Base-by-base conservation (phyloP, 179 eudicot species). In the Spinacia oleracea region DNA sequence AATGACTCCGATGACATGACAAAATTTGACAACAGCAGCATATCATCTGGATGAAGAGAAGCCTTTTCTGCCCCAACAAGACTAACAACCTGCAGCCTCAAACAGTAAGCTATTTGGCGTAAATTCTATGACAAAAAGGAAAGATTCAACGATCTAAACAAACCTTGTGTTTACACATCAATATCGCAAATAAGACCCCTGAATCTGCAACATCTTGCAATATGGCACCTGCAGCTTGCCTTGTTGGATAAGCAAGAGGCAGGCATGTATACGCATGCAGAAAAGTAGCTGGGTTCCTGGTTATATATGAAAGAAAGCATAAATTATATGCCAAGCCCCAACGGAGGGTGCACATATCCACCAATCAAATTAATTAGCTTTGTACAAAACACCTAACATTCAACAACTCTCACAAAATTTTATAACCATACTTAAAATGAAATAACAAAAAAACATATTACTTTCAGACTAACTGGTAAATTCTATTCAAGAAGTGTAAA, bases 181-280 rank as follows among this genome's bases (percentile, higher is more conserved):
- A 87, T 77, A 96, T 89, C 58, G 99, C 98, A 86, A 96, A 96
- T 45, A 96, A 86, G 77, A 96, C 98, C 74, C 99, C 99, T n/a
- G 99, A 93, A 84, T 92, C 99, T 79, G 97, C 91, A 79, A 91
- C 91, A 81, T 96, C 99, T 82, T 96, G 99, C 91, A 96, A 85
- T 83, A 96, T 86, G 81, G 97, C 90, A 81, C 96, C 91, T 45
- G 99, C 97, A 70, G 96, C 99, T 89, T 96, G 99, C 72, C 99
- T 90, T 73, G 97, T 90, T 32, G 94, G 89, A 90, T 91, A 89
- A 79, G 98, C 91, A 85, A 96, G 97, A 68, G 98, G 98, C 81
- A 96, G 96, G 78, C 99, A 96, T 59, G 99, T 89, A 83, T 93
- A 96, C 69, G 99, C 98, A 89, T 96, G 99, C 56, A 96, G 97